Conservation (phyloP, 2,329 filamentous ascomycete genomes). For the Moelleriella libera region DNA sequence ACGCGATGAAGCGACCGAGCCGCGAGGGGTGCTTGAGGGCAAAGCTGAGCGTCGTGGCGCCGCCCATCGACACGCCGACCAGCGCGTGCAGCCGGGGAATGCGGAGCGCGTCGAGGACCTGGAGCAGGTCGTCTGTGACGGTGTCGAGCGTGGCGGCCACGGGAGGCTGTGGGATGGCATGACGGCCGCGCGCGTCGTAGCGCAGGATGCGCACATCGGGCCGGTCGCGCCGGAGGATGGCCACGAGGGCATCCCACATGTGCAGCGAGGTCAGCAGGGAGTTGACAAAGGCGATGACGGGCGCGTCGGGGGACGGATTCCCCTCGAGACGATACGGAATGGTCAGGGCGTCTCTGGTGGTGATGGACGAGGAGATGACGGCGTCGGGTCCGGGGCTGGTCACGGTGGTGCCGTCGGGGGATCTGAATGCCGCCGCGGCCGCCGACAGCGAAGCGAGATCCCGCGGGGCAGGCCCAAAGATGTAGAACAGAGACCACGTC, state of each 20-base stretch:
- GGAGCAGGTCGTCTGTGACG: conserved; percentile 52
- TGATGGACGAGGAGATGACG: conserved; percentile 52
- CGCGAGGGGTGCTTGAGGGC: conserved; percentile 50
- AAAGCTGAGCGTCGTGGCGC: conserved; percentile 62
- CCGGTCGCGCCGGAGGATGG: conserved; percentile 42
- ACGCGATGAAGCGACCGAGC: conserved; percentile 50
- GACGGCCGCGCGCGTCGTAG: conserved; percentile 62
- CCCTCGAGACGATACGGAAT: conserved; percentile 69
- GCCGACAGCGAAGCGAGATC: conserved; percentile 46
- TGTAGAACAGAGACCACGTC: conserved; percentile 61
- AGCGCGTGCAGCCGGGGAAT: conserved; percentile 52
- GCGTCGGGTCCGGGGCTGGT: conserved; percentile 38
- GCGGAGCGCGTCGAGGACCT: conserved; percentile 54
- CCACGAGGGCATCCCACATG: conserved; percentile 70
- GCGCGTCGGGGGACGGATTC: conserved; percentile 48
- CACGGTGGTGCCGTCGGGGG: conserved; percentile 37
- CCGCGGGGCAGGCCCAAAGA: conserved; percentile 61
- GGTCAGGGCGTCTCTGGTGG: conserved; percentile 50
- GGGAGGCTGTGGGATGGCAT: conserved; percentile 30
- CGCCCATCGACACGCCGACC: conserved; percentile 69
- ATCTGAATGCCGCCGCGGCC: conserved; percentile 33
- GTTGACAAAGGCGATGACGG: conserved; percentile 63
- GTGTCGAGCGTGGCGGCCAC: conserved; percentile 45
- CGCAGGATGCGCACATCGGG: conserved; percentile 60
- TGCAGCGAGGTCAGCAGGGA: conserved; percentile 63